Evolutionary conservation across 257 asterid species (phyloP).

Genomic region (Penstemon barbatus): DNA sequence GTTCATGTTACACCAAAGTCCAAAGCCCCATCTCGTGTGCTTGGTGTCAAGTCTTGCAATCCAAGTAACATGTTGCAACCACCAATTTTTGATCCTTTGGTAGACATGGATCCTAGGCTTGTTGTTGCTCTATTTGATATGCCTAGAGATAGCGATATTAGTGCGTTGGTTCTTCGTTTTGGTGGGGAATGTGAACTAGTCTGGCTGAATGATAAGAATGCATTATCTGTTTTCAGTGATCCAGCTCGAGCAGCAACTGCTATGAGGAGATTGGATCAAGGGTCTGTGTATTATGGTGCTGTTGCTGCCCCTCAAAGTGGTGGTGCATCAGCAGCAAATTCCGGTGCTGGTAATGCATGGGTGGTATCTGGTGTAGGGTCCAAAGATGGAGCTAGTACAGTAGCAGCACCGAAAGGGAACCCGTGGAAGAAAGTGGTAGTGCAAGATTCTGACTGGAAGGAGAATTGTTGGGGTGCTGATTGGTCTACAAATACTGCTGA

Average conservation of each 20-base stretch:
- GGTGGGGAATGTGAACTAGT: conserved; percentile 98
- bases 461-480: conserved; percentile 67
- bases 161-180: conserved; percentile 87
- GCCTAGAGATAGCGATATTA: conserved; percentile 93
- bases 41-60: conserved; percentile 56
- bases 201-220: conserved; percentile 96
- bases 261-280: conserved; percentile 97
- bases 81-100: conserved; percentile 62
- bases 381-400: conserved; percentile 41
- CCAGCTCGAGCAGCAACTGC: conserved; percentile 97
- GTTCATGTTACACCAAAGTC: conserved; percentile 85
- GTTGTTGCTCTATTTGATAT: conserved; percentile 84
- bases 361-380: conserved; percentile 39
- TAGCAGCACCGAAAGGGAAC: conserved; percentile 47
- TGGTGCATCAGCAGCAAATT: conserved; percentile 33
- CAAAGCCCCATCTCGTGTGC: conserved; percentile 80
- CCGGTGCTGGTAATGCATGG: conserved; percentile 54
- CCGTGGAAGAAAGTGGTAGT: conserved; percentile 76
- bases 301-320: conserved; percentile 52
- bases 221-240: conserved; percentile 88
- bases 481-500: conserved; percentile 49
- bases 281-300: conserved; percentile 89
- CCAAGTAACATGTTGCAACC: conserved; percentile 63
- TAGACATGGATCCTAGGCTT: conserved; percentile 98
- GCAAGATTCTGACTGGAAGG: conserved; percentile 57